Evolutionary conservation across 371 early-diverging fungal species (phyloP), one percentile per base, ranked within the genome.

Genomic region (Nematocida sp.): DNA sequence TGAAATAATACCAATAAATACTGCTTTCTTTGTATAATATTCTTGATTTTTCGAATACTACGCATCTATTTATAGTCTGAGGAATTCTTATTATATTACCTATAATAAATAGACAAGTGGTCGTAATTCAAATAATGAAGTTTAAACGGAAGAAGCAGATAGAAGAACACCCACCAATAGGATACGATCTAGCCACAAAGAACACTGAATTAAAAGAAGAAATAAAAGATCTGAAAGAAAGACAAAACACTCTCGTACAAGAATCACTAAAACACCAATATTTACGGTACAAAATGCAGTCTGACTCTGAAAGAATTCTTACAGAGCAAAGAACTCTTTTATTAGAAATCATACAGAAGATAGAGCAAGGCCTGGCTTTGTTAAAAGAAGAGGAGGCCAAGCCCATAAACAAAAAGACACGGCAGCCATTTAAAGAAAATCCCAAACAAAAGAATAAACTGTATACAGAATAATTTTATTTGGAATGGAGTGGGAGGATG

Each of bases 201-300:
- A 75, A 75, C 76, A 75, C 60, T 6, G 76, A 75, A 42, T 50
- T 75, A 44, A 78, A 78, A 40, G 80, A 78, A 50, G 80, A 78
- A 23, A 58, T 70, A 18, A 27, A 39, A 78, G 57, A 9, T 3
- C 57, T 78, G 13, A 78, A 78, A 42, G 70, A 78, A 40, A 70
- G 62, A 39, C 71, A 78, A 18, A 78, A 60, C 47, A 18, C 25
- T 5, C 69, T 78, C 13, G 3, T 67, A n/a, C 13, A 60, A 33
- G 80, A 78, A 45, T 67, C 69, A 9, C 70, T 78, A 9, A 23
- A 70, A 40, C 71, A 67, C 42, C 47, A 78, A 70, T 78, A 78
- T 40, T 15, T 60, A 20, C 23, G 57, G 1, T 78, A 69, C 54
- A 69, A 44, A 61, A 67, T 67, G 33, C 11, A 78, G 66, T 46